Evolutionary conservation across 805 yeast genomes (phyloP).

Genomic region (Candida incommunis): DNA sequence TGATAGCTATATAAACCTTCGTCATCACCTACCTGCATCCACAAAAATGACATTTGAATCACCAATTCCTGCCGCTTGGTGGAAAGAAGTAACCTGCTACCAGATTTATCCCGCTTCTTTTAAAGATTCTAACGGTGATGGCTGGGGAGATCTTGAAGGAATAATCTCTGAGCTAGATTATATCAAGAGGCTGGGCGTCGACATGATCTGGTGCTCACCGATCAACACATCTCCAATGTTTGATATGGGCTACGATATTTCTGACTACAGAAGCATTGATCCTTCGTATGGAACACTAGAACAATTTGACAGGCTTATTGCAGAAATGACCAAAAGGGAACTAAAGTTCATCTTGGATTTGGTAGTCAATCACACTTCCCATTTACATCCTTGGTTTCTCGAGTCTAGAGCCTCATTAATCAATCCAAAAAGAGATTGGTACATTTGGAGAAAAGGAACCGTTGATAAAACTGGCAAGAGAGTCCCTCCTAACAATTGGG

Average conservation of each 20-base stretch:
- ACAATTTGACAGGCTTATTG: slow-evolving; percentile 35
- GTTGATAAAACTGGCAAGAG: slow-evolving; percentile 34
- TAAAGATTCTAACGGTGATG: slow-evolving; percentile 46
- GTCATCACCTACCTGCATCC: too few species aligned
- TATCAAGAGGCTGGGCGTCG: slow-evolving; percentile 35
- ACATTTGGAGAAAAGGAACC: slow-evolving; percentile 39
- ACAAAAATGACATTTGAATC: too few species aligned
- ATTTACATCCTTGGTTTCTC: slow-evolving; percentile 43
- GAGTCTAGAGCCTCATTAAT: slow-evolving; percentile 38
- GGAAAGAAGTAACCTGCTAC: slow-evolving; percentile 43
- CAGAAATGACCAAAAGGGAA: slow-evolving; percentile 32
- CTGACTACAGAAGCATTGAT: slow-evolving; percentile 37
- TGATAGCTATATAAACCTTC: too few species aligned
- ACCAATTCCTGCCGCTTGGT: slow-evolving; percentile 24
- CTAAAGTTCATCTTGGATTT: slow-evolving; percentile 39
- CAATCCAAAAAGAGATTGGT: slow-evolving; percentile 47
- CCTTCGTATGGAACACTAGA: slow-evolving; percentile 41
- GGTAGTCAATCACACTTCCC: slow-evolving; percentile 45
- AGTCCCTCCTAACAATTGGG: slow-evolving; percentile 45
- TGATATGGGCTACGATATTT: slow-evolving; percentile 51
- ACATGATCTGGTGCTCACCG: slow-evolving; percentile 43
- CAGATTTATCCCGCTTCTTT: slow-evolving; percentile 50
- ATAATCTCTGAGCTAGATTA: slow-evolving; percentile 38
- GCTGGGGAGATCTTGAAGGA: slow-evolving; percentile 43
- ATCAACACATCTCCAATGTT: slow-evolving; percentile 44